Evolutionary conservation across 331 rosid species (phyloP).

Genomic region (Quercus tomentella): DNA sequence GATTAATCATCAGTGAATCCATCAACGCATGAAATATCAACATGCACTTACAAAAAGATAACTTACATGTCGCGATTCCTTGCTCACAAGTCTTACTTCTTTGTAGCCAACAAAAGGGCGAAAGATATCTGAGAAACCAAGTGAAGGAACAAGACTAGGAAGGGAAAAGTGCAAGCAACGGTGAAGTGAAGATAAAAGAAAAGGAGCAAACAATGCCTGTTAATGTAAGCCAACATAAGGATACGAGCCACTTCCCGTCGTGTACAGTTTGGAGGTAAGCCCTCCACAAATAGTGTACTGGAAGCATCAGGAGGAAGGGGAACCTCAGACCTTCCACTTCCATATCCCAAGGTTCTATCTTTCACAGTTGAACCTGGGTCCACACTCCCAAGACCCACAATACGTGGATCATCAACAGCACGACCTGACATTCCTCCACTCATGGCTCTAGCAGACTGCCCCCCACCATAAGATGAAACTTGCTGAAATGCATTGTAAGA

Average conservation of each 20-base stretch:
- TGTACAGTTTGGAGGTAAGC: conserved; percentile 83
- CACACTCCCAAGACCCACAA: conserved; percentile 49
- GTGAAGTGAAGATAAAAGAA: not conserved
- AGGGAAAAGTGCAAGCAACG: conserved; percentile 9
- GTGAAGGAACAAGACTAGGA: conserved; percentile 41
- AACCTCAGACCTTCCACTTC: conserved; percentile 66
- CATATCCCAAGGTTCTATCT: conserved; percentile 52
- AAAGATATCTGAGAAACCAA: conserved; percentile 59
- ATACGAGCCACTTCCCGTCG: conserved; percentile 99
- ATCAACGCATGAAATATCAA: conserved; percentile 11
- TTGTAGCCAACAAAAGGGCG: conserved; percentile 99
- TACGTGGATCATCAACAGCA: conserved; percentile 63
- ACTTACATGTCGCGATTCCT: conserved; percentile 93
- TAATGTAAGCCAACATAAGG: conserved; percentile 35
- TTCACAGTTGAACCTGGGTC: conserved; percentile 58
- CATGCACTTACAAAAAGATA: conserved; percentile 10
- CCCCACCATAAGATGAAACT: conserved; percentile 66
- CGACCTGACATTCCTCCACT: conserved; percentile 54
- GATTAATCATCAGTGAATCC: conserved; percentile 27
- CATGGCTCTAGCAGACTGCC: conserved; percentile 67
- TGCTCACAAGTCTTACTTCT: conserved; percentile 97
- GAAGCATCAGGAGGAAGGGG: conserved; percentile 95
- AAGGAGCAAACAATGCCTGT: not conserved
- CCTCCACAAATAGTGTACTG: conserved; percentile 91
- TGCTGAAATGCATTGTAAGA: conserved; percentile 48